phyloP scores from a whole-genome alignment of 1,284 basidiomycete genomes.

The Mrakiaceae sp. region DNA sequence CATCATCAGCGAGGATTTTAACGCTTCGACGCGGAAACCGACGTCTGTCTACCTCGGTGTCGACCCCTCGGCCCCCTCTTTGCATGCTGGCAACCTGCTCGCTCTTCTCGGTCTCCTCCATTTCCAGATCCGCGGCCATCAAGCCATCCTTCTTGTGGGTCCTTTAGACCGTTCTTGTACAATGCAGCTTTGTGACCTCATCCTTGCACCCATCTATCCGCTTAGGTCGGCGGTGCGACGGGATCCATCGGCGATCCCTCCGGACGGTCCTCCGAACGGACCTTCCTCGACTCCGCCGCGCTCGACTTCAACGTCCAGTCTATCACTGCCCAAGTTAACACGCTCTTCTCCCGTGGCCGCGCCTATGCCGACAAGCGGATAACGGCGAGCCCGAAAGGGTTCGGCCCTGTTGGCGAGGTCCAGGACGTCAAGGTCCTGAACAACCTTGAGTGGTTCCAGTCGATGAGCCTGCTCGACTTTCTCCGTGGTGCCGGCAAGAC shows the following conservation, averaged over 20 bases:
- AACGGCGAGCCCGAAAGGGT: slow-evolving; percentile 16
- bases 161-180: slow-evolving; percentile 8
- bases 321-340: slow-evolving; percentile 54
- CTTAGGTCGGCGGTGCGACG: slow-evolving; percentile 87
- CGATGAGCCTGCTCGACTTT: slow-evolving; percentile 70
- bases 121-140: slow-evolving; percentile 72
- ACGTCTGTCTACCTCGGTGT: slow-evolving; percentile 73
- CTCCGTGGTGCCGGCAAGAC: slow-evolving; percentile 68
- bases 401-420: slow-evolving; percentile 17
- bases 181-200: not conserved
- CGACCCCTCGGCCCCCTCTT: slow-evolving; percentile 77
- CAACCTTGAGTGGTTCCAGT: slow-evolving; percentile 74
- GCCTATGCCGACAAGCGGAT: slow-evolving; percentile 44
- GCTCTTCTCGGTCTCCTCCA: slow-evolving; percentile 78
- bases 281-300: slow-evolving; percentile 48
- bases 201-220: not conserved
- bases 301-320: slow-evolving; percentile 57
- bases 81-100: slow-evolving; percentile 89
- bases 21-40: slow-evolving; percentile 19
- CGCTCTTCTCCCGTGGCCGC: slow-evolving; percentile 59
- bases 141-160: slow-evolving; percentile 64
- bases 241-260: slow-evolving; percentile 96
- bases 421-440: slow-evolving; percentile 48
- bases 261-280: slow-evolving; percentile 73
- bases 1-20: slow-evolving; percentile 6